Percentiles rank a stretch among this genome's conserved stretches.
phyloP scores from a whole-genome alignment of 257 asterid species.

The Henckelia pumila region DNA sequence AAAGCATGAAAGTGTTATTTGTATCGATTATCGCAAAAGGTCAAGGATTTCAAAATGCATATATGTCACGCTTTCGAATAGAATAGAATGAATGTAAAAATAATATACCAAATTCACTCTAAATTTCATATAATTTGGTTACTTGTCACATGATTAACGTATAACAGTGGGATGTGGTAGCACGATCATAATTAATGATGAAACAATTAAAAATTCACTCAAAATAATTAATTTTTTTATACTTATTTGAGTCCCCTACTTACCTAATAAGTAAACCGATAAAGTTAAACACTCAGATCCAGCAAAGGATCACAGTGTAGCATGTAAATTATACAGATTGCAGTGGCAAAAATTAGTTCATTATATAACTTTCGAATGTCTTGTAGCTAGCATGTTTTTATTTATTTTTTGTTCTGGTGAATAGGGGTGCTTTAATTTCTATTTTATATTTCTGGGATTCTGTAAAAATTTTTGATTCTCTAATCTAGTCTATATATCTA shows the following conservation, averaged over 20 bases:
- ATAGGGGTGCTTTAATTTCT: conserved; percentile 20
- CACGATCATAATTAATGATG: no score
- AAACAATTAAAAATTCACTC: no score
- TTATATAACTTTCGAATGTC: conserved; percentile 22
- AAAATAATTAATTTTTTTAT: no score
- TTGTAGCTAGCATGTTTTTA: conserved; percentile 33
- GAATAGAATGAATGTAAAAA: no score
- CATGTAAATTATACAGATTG: conserved; percentile 3
- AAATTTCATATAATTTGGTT: no score
- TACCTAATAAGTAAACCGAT: no score
- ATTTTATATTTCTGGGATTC: conserved; percentile 22
- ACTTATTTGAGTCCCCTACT: no score
- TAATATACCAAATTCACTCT: no score
- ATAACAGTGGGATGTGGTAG: no score
- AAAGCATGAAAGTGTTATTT: conserved; percentile 11
- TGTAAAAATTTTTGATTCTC: conserved; percentile 23
- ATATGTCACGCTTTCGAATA: not conserved
- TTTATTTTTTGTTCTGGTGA: no score
- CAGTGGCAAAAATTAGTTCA: conserved; percentile 15
- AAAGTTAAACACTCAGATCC: not conserved
- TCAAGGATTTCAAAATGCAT: not conserved
- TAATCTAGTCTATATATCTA: conserved; percentile 35
- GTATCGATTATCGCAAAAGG: conserved; percentile 14
- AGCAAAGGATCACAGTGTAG: not conserved
- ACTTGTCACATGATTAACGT: no score